Conservation (phyloP, 2,329 filamentous ascomycete species). For the Escovopsis sp. region DNA sequence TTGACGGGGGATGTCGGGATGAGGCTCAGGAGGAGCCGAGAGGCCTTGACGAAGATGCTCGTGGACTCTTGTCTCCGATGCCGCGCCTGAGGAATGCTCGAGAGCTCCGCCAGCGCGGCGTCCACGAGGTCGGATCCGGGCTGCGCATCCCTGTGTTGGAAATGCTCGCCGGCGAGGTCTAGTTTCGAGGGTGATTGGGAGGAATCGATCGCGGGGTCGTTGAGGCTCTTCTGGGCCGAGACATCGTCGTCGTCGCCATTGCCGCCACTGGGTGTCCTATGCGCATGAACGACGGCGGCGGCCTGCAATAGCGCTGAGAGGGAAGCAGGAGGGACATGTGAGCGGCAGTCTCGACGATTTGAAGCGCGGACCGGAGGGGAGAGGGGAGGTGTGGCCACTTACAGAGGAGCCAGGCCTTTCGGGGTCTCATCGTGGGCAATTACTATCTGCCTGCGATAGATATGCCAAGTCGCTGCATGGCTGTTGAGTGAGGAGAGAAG, state of each 20-base stretch:
- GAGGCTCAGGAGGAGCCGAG: slow-evolving; percentile 31
- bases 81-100: slow-evolving; percentile 31
- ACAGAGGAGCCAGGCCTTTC: slow-evolving; percentile 28
- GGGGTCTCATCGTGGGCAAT: slow-evolving; percentile 26
- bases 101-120: slow-evolving; percentile 34
- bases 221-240: slow-evolving; percentile 13
- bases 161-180: slow-evolving; percentile 16
- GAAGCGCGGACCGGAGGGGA: slow-evolving; percentile 10
- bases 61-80: slow-evolving; percentile 30
- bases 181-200: slow-evolving; percentile 7
- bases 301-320: slow-evolving; percentile 33
- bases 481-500: slow-evolving; percentile 2
- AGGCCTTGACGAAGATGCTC: slow-evolving; percentile 27
- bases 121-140: slow-evolving; percentile 38
- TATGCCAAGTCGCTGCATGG: slow-evolving; percentile 16
- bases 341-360: too few species aligned
- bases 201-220: slow-evolving; percentile 18
- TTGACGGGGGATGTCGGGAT: slow-evolving; percentile 35
- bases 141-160: slow-evolving; percentile 16
- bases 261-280: slow-evolving; percentile 22
- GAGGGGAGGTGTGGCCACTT: slow-evolving; percentile 12
- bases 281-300: slow-evolving; percentile 21
- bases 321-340: slow-evolving; percentile 1
- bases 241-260: slow-evolving; percentile 18
- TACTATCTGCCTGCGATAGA: slow-evolving; percentile 17